Base-by-base conservation (phyloP, 495 filamentous ascomycete species). In the Thermochaetoides thermophila region DNA sequence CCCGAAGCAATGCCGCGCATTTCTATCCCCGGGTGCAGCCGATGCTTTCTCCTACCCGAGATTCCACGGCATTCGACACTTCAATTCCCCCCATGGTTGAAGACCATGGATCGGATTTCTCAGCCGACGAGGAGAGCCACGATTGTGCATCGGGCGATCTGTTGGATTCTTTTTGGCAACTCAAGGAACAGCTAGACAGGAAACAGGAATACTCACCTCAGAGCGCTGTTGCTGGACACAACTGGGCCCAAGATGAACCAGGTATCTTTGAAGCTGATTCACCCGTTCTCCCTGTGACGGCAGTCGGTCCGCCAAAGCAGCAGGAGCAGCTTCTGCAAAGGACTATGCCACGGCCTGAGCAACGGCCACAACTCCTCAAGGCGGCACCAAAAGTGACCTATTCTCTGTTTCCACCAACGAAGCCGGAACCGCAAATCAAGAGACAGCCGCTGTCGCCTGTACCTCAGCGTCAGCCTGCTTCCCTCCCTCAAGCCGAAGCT, bases 101-200 rank as follows among this genome's bases (percentile, higher is more conserved):
- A 26, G 53, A 54, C 34, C 40, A 42, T 6, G 50, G 42, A 7
- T 52, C 48, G 3, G 50, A 52, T 31, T 12, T 46, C n/a, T 48
- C 48, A 4, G 18, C 30, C 5, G 50, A 53, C 3, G 52, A 54
- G 13, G 53, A 54, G 21, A 40, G 36, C 24, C 42, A 54, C 17
- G 35, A 46, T 18, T 37, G 33, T 17, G 22, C 23, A 3, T 25
- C 39, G 5, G 41, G 38, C 3, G 11, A 39, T 3, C 39, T 43
- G 15, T 23, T n/a, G n/a, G 44, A 54, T 19, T 37, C 39, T 7
- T n/a, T n/a, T n/a, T 43, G 38, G 39, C 38, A 40, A n/a, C 22
- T 17, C n/a, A 30, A 12, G 17, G 17, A 31, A 14, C 20, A 40
- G 11, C 19, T 27, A 23, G 17, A 16, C 10, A 39, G 11, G 24